phyloP scores from a whole-genome alignment of 1,139 yeast genomes.

The Debaryomyces fabryi region DNA sequence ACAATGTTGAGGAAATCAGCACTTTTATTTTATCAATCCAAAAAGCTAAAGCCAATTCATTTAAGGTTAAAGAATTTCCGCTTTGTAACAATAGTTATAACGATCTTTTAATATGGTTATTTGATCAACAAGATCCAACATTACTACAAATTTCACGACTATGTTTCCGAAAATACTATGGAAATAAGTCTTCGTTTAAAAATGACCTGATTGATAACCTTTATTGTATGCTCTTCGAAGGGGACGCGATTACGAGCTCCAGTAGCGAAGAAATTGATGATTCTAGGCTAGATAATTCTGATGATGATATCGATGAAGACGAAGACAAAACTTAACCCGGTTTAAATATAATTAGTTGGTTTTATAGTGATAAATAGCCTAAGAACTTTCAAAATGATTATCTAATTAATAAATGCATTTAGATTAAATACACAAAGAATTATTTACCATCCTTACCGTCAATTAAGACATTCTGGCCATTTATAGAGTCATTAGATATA shows the following conservation, averaged over 20 bases:
- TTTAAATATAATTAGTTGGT: background rate
- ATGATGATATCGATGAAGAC: background rate
- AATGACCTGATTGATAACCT: constrained; percentile 7
- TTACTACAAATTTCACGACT: background rate
- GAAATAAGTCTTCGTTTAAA: constrained; percentile 5
- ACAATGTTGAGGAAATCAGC: constrained; percentile 1
- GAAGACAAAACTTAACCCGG: background rate
- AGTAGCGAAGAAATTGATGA: background rate
- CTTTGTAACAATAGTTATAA: constrained; percentile 14
- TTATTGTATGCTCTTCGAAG: constrained; percentile 8
- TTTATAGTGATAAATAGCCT: background rate
- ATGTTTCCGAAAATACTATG: constrained; percentile 16
- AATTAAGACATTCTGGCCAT: constrained; percentile 43
- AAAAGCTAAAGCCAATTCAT: background rate
- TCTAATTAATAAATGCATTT: background rate
- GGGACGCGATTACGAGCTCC: background rate
- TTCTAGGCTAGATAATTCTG: background rate
- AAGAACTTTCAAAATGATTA: too few relatives aligned
- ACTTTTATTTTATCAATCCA: background rate
- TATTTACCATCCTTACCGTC: constrained; percentile 7
- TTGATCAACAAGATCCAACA: constrained; percentile 11
- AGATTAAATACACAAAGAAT: background rate
- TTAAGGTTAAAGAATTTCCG: background rate
- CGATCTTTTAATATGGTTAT: constrained; percentile 25
- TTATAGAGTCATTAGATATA: constrained; percentile 32